Evolutionary conservation across 164 flowering plant species (phyloP).

Genomic region (Aristolochia contorta): DNA sequence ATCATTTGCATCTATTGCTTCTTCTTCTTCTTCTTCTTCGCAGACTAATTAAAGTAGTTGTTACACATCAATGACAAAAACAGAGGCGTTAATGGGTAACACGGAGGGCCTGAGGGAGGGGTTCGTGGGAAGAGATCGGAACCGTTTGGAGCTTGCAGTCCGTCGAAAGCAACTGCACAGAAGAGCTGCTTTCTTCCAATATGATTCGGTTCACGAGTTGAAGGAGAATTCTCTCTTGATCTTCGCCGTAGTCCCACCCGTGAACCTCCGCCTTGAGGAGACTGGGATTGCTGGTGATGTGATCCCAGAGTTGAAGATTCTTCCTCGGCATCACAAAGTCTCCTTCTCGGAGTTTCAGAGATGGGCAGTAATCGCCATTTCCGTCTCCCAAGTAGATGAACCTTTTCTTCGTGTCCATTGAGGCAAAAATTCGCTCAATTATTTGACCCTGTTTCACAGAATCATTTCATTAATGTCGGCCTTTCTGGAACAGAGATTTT

Average conservation of each 20-base stretch:
- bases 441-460: constrained; percentile 33
- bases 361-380: constrained; percentile 67
- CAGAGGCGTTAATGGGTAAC: constrained; percentile 6
- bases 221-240: constrained; percentile 32
- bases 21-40: too few relatives aligned
- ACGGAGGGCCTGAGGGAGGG: constrained; percentile 3
- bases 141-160: constrained; percentile 16
- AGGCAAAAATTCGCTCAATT: constrained; percentile 37
- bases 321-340: constrained; percentile 71
- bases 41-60: too few relatives aligned
- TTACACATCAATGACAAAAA: too few relatives aligned
- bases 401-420: constrained; percentile 26
- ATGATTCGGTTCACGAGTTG: constrained; percentile 14
- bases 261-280: constrained; percentile 44
- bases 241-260: constrained; percentile 65
- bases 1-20: too few relatives aligned
- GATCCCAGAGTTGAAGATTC: constrained; percentile 60
- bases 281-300: constrained; percentile 34
- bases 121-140: constrained; percentile 7
- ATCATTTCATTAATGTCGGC: too few relatives aligned
- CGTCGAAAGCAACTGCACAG: neutral
- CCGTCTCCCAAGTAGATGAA: constrained; percentile 85
- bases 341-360: constrained; percentile 36
- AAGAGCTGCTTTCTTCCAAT: neutral
- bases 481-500: too few relatives aligned